Percentiles rank a stretch among this genome's conserved stretches.
Conservation (phyloP, 2,329 filamentous ascomycete species). For the Hortaea werneckii region DNA sequence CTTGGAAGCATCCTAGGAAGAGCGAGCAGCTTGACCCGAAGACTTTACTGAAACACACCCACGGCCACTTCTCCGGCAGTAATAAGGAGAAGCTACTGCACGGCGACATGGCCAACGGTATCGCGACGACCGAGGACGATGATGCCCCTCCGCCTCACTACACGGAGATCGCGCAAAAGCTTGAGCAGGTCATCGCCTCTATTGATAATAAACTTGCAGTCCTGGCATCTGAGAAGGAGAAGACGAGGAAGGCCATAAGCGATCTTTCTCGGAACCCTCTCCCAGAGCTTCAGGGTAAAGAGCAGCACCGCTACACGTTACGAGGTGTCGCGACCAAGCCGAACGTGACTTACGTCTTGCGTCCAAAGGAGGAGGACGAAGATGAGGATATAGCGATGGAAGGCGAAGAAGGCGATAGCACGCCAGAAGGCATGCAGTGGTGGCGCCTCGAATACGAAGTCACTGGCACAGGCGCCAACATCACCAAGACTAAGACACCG, state of each 20-base stretch:
- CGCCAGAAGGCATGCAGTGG: slow-evolving; percentile 38
- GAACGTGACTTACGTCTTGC: slow-evolving; percentile 47
- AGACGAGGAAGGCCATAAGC: slow-evolving; percentile 19
- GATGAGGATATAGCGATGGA: slow-evolving; percentile 1
- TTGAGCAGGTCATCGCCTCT: slow-evolving; percentile 24
- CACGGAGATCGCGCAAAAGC: slow-evolving; percentile 21
- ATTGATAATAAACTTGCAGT: slow-evolving; percentile 22
- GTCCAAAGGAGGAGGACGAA: slow-evolving; percentile 22
- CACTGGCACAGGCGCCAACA: slow-evolving; percentile 20
- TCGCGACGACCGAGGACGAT: slow-evolving; percentile 6
- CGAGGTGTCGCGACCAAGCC: slow-evolving; percentile 49
- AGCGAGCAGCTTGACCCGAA: slow-evolving; percentile 27
- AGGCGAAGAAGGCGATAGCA: slow-evolving; percentile 22
- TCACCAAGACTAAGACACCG: slow-evolving; percentile 20
- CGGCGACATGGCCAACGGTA: slow-evolving; percentile 12
- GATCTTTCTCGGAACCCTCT: slow-evolving; percentile 18
- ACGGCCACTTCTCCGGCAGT: slow-evolving; percentile 22
- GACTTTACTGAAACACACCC: slow-evolving; percentile 26
- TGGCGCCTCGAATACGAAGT: slow-evolving; percentile 45
- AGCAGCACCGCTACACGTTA: slow-evolving; percentile 43
- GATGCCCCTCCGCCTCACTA: slow-evolving; percentile 12
- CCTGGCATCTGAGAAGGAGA: slow-evolving; percentile 21
- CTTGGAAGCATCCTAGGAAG: slow-evolving; percentile 22
- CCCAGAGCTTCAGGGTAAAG: slow-evolving; percentile 16
- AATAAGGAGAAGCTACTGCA: slow-evolving; percentile 12